phyloP scores from a whole-genome alignment of 2,329 filamentous ascomycete genomes.

The Byssochlamys sp. region DNA sequence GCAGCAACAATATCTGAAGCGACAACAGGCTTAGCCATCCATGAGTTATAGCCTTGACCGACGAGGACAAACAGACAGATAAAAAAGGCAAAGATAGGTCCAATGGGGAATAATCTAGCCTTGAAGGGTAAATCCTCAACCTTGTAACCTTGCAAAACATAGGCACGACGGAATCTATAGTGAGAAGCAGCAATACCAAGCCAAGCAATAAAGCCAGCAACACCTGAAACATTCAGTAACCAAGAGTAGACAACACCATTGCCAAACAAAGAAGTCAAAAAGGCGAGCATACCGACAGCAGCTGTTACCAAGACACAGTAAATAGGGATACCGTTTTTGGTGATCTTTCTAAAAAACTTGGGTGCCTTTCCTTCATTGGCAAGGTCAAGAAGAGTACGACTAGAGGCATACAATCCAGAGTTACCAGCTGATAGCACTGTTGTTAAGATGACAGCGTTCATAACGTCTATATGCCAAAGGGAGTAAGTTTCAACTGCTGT shows the following conservation, averaged over 20 bases:
- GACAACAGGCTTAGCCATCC: not conserved
- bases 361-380: constrained; percentile 44
- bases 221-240: constrained; percentile 62
- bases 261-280: constrained; percentile 53
- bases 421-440: no score
- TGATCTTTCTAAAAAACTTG: constrained; percentile 49
- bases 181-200: no score
- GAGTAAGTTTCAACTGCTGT: no score
- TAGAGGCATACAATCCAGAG: constrained; percentile 48
- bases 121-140: no score
- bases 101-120: no score
- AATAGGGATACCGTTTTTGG: constrained; percentile 55
- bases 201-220: no score
- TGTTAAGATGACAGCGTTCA: no score
- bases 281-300: constrained; percentile 60
- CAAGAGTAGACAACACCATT: no score
- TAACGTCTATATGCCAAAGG: no score
- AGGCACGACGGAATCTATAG: no score
- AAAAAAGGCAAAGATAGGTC: constrained; percentile 36
- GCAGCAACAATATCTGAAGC: not conserved
- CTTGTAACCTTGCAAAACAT: no score
- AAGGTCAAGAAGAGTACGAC: constrained; percentile 41
- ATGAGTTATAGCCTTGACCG: not conserved
- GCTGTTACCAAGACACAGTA: constrained; percentile 59
- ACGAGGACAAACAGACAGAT: not conserved